Conservation (phyloP, 1,284 basidiomycete species). For the Sporisorium sorghi region DNA sequence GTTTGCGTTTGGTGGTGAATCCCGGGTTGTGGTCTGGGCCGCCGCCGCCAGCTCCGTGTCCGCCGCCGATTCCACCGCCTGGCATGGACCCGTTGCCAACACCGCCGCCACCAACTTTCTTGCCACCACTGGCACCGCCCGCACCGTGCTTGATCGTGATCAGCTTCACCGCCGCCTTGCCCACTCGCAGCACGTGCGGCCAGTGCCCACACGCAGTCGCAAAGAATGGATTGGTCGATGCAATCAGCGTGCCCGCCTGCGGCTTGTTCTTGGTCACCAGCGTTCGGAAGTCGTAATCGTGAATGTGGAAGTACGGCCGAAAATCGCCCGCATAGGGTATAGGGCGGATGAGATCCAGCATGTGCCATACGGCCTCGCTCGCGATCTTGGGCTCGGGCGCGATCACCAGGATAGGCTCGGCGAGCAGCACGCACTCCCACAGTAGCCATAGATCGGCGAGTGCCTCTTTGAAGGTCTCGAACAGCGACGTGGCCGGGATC, state of each 20-base stretch:
- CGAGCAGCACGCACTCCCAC: slow-evolving; percentile 79
- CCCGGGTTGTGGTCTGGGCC: slow-evolving; percentile 60
- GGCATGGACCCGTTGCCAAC: no score
- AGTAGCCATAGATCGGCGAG: slow-evolving; percentile 81
- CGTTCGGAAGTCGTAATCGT: slow-evolving; percentile 83
- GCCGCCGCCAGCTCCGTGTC: slow-evolving; percentile 71
- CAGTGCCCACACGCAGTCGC: slow-evolving; percentile 88
- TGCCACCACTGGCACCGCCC: background rate
- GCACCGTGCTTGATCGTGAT: slow-evolving; percentile 38
- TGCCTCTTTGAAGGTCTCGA: slow-evolving; percentile 66
- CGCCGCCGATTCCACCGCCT: slow-evolving; percentile 72
- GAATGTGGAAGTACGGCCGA: slow-evolving; percentile 94
- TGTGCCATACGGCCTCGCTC: slow-evolving; percentile 77
- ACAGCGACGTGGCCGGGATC: slow-evolving; percentile 74
- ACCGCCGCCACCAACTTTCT: slow-evolving; percentile 25
- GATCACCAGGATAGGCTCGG: slow-evolving; percentile 84
- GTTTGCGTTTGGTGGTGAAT: slow-evolving; percentile 79
- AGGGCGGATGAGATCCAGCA: slow-evolving; percentile 86
- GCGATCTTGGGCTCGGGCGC: slow-evolving; percentile 81
- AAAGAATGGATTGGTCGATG: slow-evolving; percentile 95
- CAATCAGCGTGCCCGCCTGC: slow-evolving; percentile 83
- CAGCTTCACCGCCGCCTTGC: slow-evolving; percentile 67
- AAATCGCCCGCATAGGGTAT: slow-evolving; percentile 87
- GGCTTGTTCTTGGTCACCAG: slow-evolving; percentile 87
- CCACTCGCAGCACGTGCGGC: slow-evolving; percentile 82